Base-by-base conservation (phyloP, 805 yeast species). In the Clavispora santaluciae region DNA sequence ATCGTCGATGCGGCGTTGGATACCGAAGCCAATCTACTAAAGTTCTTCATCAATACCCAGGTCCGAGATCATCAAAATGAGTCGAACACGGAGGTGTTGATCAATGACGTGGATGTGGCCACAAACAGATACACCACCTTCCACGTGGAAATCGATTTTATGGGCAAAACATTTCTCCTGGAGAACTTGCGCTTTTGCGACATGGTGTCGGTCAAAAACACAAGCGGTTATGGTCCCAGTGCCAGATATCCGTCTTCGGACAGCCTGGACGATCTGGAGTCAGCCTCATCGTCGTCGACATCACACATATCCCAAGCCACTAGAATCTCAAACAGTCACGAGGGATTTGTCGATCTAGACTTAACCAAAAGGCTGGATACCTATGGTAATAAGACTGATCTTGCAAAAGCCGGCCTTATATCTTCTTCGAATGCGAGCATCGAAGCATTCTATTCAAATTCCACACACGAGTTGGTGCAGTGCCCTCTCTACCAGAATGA, bases 101-200 rank as follows among this genome's bases (percentile, higher is more conserved):
- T 75, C 8, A 48, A 60, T 11, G 81, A 76, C 44, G 73, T 74
- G 23, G 67, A 76, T 48, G 9, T 47, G 2, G 56, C 67, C 3
- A 69, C 79, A 1, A 74, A 75, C 53, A 64, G 58, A 46, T 75
- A 56, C 51, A 73, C 81, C 8, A 73, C 79, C 2, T 53, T 76
- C 33, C 76, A 73, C 39, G 71, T 73, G 10, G 60, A 63, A 26
- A 56, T 75, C 7, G 63, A 61, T 35, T 75, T 69, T 49, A 61
- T 65, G 55, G 78, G 75, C 13, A 67, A 69, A 33, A 54, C 57
- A 20, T 53, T 74, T 6, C 50, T 61, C 9, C 66, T 64, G 43
- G 68, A 69, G 28, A 68, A 67, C 45, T 47, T 59, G 16, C 55
- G 79, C 16, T 59, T 76, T 29, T 76, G 81, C 54, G 69, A 67